Percentiles rank a stretch among this genome's conserved stretches.
Conservation (phyloP, 2,329 filamentous ascomycete genomes). For the Aspergillus amoenus region DNA sequence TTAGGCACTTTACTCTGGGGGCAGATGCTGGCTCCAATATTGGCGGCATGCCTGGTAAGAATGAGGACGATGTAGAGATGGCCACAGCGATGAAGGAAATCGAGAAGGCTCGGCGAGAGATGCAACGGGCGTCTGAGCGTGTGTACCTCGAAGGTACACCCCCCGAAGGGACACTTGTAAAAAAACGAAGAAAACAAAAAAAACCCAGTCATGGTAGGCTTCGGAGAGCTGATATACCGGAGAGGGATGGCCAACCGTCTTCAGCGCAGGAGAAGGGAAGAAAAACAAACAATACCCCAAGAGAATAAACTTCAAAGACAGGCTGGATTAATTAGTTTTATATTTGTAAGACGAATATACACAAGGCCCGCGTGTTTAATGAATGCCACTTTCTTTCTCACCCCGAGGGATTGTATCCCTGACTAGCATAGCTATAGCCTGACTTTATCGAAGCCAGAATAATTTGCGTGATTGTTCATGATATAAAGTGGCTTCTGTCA, state of each 20-base stretch:
- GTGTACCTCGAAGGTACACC: slow-evolving; percentile 50
- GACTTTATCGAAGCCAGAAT: background rate
- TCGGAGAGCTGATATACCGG: slow-evolving; percentile 1
- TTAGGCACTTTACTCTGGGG: slow-evolving; percentile 69
- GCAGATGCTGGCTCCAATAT: slow-evolving; percentile 19
- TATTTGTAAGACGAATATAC: background rate
- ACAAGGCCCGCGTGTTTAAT: background rate
- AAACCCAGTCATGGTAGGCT: slow-evolving; percentile 13
- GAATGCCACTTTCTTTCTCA: background rate
- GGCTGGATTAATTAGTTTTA: background rate
- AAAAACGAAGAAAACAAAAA: slow-evolving; percentile 56
- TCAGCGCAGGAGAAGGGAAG: background rate
- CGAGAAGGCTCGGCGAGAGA: slow-evolving; percentile 79
- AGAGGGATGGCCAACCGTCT: background rate
- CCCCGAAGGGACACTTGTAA: slow-evolving; percentile 50
- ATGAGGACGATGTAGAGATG: slow-evolving; percentile 85
- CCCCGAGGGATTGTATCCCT: no score
- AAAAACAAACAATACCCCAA: background rate
- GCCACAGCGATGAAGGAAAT: slow-evolving; percentile 83
- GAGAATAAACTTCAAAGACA: background rate
- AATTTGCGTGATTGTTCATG: no score
- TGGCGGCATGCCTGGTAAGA: slow-evolving; percentile 58
- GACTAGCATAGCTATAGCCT: background rate
- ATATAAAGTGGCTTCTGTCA: no score
- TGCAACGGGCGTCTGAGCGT: slow-evolving; percentile 59